Evolutionary conservation across 257 asterid species (phyloP).

Genomic region (Rauvolfia tetraphylla): DNA sequence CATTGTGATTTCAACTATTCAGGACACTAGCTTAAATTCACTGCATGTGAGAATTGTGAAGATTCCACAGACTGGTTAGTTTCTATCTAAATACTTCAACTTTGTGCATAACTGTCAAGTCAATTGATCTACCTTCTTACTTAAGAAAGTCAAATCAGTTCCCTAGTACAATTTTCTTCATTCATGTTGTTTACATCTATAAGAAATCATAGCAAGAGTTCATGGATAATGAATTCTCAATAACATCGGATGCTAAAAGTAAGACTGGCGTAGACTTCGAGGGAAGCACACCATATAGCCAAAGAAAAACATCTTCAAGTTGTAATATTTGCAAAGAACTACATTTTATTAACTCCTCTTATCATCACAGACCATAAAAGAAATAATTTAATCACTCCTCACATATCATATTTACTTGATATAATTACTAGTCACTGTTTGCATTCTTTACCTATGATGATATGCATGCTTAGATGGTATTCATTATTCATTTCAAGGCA

Average conservation of each 20-base stretch:
- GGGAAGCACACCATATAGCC: background rate
- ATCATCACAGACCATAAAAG: background rate
- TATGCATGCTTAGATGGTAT: background rate
- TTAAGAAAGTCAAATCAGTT: background rate
- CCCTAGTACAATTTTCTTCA: background rate
- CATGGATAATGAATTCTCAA: background rate
- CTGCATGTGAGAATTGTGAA: background rate
- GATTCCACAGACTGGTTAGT: background rate
- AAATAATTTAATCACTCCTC: background rate
- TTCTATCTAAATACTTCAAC: background rate
- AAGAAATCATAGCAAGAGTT: background rate
- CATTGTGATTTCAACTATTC: background rate
- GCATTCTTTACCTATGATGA: background rate
- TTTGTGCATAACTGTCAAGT: background rate
- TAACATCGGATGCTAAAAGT: background rate
- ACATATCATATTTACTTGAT: background rate
- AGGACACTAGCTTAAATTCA: background rate
- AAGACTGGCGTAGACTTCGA: background rate
- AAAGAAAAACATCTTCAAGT: background rate
- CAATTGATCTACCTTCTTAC: background rate
- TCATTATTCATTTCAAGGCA: background rate
- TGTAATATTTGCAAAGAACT: background rate
- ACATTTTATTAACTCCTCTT: background rate
- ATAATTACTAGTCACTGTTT: background rate
- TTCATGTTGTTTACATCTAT: background rate